Conservation (phyloP, 2,329 filamentous ascomycete genomes). For the Neonectria hederae region DNA sequence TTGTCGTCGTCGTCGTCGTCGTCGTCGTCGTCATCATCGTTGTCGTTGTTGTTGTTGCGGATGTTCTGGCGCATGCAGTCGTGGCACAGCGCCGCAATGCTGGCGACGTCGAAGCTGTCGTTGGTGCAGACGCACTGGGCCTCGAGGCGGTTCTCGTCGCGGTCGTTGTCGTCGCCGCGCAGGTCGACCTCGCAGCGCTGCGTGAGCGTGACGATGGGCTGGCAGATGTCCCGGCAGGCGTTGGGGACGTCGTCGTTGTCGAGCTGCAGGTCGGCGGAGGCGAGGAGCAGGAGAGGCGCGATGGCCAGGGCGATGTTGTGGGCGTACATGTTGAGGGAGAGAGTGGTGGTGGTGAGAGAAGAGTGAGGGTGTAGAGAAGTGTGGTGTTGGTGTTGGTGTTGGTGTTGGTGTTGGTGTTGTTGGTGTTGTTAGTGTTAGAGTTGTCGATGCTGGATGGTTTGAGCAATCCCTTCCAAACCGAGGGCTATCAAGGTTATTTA, state of each 20-base stretch:
- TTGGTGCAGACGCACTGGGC: conserved; percentile 54
- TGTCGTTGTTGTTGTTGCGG: conserved; percentile 28
- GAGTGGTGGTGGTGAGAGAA: background rate
- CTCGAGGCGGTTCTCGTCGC: conserved; percentile 49
- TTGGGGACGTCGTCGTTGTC: conserved; percentile 48
- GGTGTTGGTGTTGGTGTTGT: background rate
- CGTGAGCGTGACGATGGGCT: conserved; percentile 48
- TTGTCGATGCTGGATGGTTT: conserved; percentile 1
- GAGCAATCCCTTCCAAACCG: background rate
- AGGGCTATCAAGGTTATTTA: conserved; percentile 3
- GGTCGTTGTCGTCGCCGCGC: conserved; percentile 41
- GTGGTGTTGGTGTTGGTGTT: background rate
- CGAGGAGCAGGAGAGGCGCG: conserved; percentile 43
- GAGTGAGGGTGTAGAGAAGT: background rate
- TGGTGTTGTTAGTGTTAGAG: background rate
- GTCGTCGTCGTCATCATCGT: conserved; percentile 32
- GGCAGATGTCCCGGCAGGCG: conserved; percentile 49
- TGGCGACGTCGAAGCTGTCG: conserved; percentile 51
- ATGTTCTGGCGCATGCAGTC: conserved; percentile 50
- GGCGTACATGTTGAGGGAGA: conserved; percentile 41
- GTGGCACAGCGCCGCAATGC: conserved; percentile 49
- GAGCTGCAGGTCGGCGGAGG: conserved; percentile 47
- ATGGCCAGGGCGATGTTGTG: conserved; percentile 43
- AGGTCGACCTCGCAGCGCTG: conserved; percentile 49
- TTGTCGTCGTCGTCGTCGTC: conserved; percentile 30